Base-by-base conservation (phyloP, 1,284 basidiomycete species). In the Coriolopsis trogii region DNA sequence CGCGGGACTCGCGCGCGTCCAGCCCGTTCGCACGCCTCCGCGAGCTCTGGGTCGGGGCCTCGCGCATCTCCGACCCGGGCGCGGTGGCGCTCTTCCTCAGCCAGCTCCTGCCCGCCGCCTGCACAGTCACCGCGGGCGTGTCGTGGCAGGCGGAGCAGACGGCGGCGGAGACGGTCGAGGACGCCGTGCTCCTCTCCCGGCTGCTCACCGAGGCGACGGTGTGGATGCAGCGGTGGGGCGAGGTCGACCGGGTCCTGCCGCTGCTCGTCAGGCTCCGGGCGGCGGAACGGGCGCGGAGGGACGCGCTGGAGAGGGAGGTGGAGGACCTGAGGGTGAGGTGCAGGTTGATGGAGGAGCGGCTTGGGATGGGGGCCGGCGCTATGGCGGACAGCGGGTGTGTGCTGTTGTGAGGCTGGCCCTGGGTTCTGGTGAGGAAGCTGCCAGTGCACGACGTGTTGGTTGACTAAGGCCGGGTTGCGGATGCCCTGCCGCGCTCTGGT, bases 41-140 rank as follows among this genome's bases (percentile, higher is more conserved):
- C n/a, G 5, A 18, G 4, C 66, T 87, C 9, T 70, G 70, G 15
- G 61, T 84, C 49, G 84, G 84, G 0, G 70, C 77, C 0, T 84
- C 82, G 13, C 65, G 68, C 39, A 75, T 80, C 25, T 28, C 58
- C 2, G 72, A 76, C 13, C 56, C 72, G 6, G 72, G 69, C 3
- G 58, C 73, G 0, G 74, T 78, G 24, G 75, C 82, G 12, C 70
- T 80, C n/a, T 83, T 79, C 59, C 70, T 87, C 48, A 79, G 78
- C 51, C 72, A 73, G 24, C 61, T 86, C 4, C 73, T 73, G 36
- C 76, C 80, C 12, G 55, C 71, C 6, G 61, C 63, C 6, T 78
- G 76, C 58, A 42, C 30, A 1, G 43, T 86, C 3, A 69, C 74
- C 41, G 70, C 65, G 26, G 62, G 67, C 29, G 59, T 74, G 25